Base-by-base conservation (phyloP, 2,329 filamentous ascomycete genomes). In the Byssochlamys sp. region DNA sequence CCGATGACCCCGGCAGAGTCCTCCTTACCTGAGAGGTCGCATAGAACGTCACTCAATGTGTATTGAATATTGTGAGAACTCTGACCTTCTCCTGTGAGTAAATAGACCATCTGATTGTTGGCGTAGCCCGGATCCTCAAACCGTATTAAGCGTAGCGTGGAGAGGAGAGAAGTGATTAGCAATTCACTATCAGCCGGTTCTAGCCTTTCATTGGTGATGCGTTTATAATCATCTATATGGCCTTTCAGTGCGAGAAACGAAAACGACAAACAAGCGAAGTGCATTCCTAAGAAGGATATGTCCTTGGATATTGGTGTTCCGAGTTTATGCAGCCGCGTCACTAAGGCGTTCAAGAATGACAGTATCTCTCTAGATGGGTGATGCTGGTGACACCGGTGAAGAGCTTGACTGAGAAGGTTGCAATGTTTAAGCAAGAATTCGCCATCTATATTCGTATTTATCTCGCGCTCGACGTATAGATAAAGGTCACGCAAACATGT, bases 321-420 rank as follows among this genome's bases (percentile, higher is more conserved):
- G 9, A 70, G 53, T 24, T 55, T 63, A 14, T 63, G 54, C 33
- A 71, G 55, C 56, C 72, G 69, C 52, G 60, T 61, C 35, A 66
- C 55, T 27, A 72, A 60, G 19, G 67, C 70, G 58, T 67, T 68
- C 29, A 75, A 56, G 2, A 63, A 58, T 4, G 63, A 63, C 14
- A 72, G 60, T 24, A 75, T 65, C 52, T 74, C 71, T 7, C 63
- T 60, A 50, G 65, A 66, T 12, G 68, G 66, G 52, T 62, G 58
- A 29, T 60, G 54, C n/a, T 52, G 61, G 55, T 66, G 58, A 55
- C 64, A 70, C 26, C 56, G 62, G 39, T 60, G 53, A 12, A 75
- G 54, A 7, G 62, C 64, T 51, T 61, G 12, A 9, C 45, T 53
- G 5, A 73, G 52, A 6, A 28, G 12, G 2, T 24, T 12, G 35